These are phyloP conservation scores for Chaetomium cochliodes DNA, from an alignment of 495 filamentous ascomycete genomes.

Conservation along the genomic window DNA sequence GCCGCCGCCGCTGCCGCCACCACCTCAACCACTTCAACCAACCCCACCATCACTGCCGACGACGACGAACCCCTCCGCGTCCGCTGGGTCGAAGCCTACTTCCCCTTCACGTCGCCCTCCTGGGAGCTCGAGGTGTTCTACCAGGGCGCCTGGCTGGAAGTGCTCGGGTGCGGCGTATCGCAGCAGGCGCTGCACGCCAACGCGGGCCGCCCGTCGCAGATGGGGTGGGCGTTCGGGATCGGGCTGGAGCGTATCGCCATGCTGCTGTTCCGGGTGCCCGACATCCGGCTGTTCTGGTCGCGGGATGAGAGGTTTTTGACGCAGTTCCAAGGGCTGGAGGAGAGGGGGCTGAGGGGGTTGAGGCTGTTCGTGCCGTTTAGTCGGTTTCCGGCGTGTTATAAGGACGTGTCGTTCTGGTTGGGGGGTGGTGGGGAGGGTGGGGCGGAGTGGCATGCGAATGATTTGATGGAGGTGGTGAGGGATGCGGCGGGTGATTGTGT, in stretches of 20 bases:
- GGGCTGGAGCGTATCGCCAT: constrained; percentile 94
- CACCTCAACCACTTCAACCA: background rate
- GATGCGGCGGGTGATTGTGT: constrained; percentile 75
- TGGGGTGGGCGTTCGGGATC: constrained; percentile 95
- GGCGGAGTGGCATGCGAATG: constrained; percentile 80
- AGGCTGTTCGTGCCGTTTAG: constrained; percentile 80
- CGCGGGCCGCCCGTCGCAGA: constrained; percentile 68
- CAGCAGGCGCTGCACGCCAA: constrained; percentile 75
- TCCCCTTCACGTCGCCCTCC: constrained; percentile 91
- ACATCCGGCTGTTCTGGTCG: constrained; percentile 98
- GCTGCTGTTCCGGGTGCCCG: constrained; percentile 91
- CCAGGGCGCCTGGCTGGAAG: constrained; percentile 90
- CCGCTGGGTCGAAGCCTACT: constrained; percentile 94
- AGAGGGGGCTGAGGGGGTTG: constrained; percentile 45
- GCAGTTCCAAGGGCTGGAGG: constrained; percentile 68
- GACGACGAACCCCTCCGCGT: constrained; percentile 65
- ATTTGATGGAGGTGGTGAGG: constrained; percentile 92
- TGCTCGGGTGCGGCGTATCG: constrained; percentile 89
- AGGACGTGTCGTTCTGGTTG: constrained; percentile 95
- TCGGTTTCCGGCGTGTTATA: constrained; percentile 80
- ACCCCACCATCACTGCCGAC: constrained; percentile 35
- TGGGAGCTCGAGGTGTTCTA: constrained; percentile 98
- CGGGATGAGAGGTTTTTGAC: constrained; percentile 73
- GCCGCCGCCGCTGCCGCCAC: constrained; percentile 51
- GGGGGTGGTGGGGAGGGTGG: constrained; percentile 48